Conservation (phyloP, 2,329 filamentous ascomycete genomes). For the Aspergillus udagawae region DNA sequence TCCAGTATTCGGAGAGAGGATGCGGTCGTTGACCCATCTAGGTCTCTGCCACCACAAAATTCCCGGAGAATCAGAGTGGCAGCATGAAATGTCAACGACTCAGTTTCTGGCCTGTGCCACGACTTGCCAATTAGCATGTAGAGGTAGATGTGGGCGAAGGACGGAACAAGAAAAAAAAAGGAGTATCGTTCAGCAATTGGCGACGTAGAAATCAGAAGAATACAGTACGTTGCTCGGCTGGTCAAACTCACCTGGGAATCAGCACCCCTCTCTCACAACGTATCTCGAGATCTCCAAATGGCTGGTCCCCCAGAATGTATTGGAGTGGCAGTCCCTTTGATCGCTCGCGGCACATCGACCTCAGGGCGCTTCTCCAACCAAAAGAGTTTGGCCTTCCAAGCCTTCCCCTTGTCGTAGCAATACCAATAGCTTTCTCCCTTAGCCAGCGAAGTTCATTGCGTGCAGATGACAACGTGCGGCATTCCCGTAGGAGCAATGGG, state of each 20-base stretch:
- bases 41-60: not conserved
- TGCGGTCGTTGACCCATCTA: not conserved
- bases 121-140: too few relatives aligned
- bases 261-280: constrained; percentile 72
- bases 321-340: constrained; percentile 73
- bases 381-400: constrained; percentile 3
- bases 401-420: not conserved
- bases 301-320: constrained; percentile 83
- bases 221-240: too few relatives aligned
- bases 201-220: too few relatives aligned
- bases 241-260: constrained; percentile 63
- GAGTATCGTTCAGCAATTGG: too few relatives aligned
- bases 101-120: too few relatives aligned
- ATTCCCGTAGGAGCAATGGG: constrained; percentile 40
- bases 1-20: constrained; percentile 64
- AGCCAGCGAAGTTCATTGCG: constrained; percentile 48
- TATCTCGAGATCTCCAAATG: constrained; percentile 80
- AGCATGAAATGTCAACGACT: constrained; percentile 50
- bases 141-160: too few relatives aligned
- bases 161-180: too few relatives aligned
- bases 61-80: constrained; percentile 41
- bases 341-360: constrained; percentile 39
- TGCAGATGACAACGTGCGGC: constrained; percentile 42
- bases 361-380: constrained; percentile 31
- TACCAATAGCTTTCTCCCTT: constrained; percentile 32